Evolutionary conservation across 1,284 basidiomycete genomes (phyloP).

Genomic region (Ustilago tritici): DNA sequence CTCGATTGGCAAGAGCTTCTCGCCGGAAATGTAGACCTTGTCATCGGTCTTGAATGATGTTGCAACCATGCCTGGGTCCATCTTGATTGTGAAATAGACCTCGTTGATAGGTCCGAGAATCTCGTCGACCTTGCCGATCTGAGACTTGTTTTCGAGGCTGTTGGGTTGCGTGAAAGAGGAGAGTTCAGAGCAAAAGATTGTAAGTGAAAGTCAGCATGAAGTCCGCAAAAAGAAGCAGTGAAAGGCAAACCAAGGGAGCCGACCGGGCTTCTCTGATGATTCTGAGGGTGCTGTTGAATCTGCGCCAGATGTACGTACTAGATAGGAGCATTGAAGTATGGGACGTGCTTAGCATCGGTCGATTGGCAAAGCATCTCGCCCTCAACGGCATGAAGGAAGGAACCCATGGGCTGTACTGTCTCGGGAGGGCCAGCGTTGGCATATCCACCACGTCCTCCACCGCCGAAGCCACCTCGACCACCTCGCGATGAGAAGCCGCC

Average conservation of each 20-base stretch:
- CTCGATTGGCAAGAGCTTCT: conserved; percentile 96
- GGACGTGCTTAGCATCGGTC: conserved; percentile 77
- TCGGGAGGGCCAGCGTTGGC: conserved; percentile 65
- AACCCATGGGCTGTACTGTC: conserved; percentile 66
- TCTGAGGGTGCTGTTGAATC: neutral
- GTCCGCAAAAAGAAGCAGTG: neutral
- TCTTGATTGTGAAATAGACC: conserved; percentile 98
- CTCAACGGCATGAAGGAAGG: conserved; percentile 82
- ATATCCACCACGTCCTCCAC: conserved; percentile 60
- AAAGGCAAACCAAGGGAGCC: neutral
- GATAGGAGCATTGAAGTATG: conserved; percentile 99
- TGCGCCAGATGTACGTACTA: conserved; percentile 73
- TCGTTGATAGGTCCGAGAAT: conserved; percentile 98
- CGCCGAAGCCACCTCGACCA: conserved; percentile 59
- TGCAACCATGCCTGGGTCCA: conserved; percentile 95
- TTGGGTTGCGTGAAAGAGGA: neutral
- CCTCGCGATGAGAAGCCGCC: conserved; percentile 60
- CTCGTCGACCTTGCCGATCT: conserved; percentile 94
- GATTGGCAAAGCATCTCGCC: conserved; percentile 97
- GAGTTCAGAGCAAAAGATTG: neutral
- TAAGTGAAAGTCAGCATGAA: neutral
- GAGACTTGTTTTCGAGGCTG: conserved; percentile 91
- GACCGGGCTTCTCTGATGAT: neutral
- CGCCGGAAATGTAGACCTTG: conserved; percentile 95
- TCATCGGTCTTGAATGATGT: conserved; percentile 96